Base-by-base conservation (phyloP, 192 early-diverging fungal genomes). In the Coemansia aciculifera region DNA sequence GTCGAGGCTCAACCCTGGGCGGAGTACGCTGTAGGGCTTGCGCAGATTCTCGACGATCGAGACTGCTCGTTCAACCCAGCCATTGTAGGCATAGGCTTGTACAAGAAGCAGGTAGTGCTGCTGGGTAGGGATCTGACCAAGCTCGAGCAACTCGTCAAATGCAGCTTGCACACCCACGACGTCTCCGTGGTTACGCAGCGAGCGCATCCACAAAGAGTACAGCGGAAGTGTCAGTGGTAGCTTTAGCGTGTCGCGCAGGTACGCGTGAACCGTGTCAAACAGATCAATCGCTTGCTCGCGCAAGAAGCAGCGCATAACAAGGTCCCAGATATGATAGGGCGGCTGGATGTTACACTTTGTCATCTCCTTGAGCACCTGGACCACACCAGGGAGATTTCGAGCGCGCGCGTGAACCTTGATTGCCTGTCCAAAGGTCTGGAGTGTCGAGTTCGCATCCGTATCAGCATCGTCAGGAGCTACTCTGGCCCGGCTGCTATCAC, bases 21-120 rank as follows among this genome's bases (percentile, higher is more conserved):
- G 73, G 9, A 78, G 39, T n/a, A 38, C 34, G 68, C 71, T 71
- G 23, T 73, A 44, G 13, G 73, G 73, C 67, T 67, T 73, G 51
- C 77, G 75, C 66, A 83, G 62, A 13, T 66, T 69, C 19, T 74
- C 54, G 40, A 83, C 70, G 15, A 83, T 75, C 11, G 67, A 66
- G 31, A 78, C 67, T 3, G 81, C 81, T 12, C 63, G 68, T 11
- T 83, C 81, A 23, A 78, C 40, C 75, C 74, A 69, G 15, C 81
- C 81, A 37, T 63, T 38, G 40, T 73, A 73, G 3, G 81, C 76
- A 32, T 78, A 78, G 24, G 77, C 71, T 40, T 75, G 77, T 13
- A 83, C 73, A n/a, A 83, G 67, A 27, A 63, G 59, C 9, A 71
- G 63, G 49, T 83, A 83, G 67, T 83, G 76, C 64, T 70, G 76